Evolutionary conservation across 768 basidiomycete genomes (phyloP), one percentile per base, ranked within the genome.

Genomic region (Suillus occidentalis): DNA sequence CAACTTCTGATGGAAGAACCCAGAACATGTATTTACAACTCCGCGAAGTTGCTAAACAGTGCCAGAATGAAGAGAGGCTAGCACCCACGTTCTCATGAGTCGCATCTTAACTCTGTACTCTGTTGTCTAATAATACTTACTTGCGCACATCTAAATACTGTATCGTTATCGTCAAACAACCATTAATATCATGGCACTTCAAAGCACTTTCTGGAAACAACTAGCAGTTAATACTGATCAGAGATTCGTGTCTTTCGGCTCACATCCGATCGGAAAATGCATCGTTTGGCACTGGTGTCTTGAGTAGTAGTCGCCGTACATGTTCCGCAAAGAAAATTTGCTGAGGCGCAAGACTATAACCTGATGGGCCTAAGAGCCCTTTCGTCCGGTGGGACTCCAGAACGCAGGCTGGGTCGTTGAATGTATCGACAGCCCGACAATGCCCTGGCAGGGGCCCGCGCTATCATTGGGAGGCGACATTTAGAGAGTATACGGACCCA

Each of bases 101-200:
- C 36, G 16, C 25, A 20, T 34, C 6, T 40, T 25, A 28, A 59
- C 25, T 59, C 31, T 31, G 31, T 31, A 31, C 31, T 31, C 57
- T 59, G 18, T 40, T 20, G 9, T 2, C 10, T 42, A 42, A 42
- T 22, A 57, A 20, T 37, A 57, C 8, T 14, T 39, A 42, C 58
- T 20, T 20, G 58, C 12, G 18, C 18, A 59, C 57, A 25, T 59
- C 58, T 59, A 59, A 59, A 42, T 59, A 14, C 40, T 40, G 58
- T 42, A 59, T 59, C 40, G 58, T 43, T 42, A 42, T 59, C 58
- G 39, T 18, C 10, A 59, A 25, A 40, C 10, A 25, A 31, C 22
- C 25, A 59, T 42, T 42, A 59, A 42, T 31, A 59, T 43, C 20
- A 40, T 28, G 58, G 28, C 25, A 28, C 40, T 59, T 28, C 40